A percentile compares a stretch with the other conserved stretches of the same genome.
Evolutionary conservation across 2,329 filamentous ascomycete species (phyloP).

Genomic region (Pestalotiopsis sp.): DNA sequence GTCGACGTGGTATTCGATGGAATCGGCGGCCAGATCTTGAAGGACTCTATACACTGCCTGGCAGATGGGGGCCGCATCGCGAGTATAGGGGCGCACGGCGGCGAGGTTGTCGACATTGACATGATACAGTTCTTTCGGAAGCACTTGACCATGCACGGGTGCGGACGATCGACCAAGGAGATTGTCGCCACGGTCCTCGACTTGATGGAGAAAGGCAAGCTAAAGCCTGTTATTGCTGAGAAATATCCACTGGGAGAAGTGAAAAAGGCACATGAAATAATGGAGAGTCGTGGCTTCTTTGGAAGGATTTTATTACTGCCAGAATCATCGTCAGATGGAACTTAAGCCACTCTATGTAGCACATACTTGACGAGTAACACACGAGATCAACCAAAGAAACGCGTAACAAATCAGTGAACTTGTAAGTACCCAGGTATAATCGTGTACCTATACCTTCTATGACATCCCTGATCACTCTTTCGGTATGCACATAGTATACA

Average conservation of each 20-base stretch:
- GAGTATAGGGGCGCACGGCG: constrained; percentile 6
- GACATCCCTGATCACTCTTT: not conserved
- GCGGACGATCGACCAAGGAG: constrained; percentile 12
- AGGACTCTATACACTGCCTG: constrained; percentile 1
- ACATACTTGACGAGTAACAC: not conserved
- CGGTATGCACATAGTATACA: not conserved
- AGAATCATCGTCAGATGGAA: not conserved
- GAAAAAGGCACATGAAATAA: not conserved
- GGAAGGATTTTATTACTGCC: constrained; percentile 5
- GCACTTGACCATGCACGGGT: constrained; percentile 10
- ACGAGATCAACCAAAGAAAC: not conserved
- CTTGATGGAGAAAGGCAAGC: constrained; percentile 4
- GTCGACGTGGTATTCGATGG: constrained; percentile 11
- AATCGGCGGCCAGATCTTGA: constrained; percentile 2
- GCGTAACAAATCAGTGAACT: not conserved
- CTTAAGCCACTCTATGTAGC: not conserved
- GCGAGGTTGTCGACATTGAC: constrained; percentile 10
- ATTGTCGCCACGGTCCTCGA: constrained; percentile 1
- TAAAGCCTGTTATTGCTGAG: not conserved
- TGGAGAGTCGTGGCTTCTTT: constrained; percentile 7
- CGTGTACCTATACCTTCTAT: not conserved
- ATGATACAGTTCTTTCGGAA: constrained; percentile 13
- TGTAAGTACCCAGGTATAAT: not conserved
- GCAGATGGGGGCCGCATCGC: constrained; percentile 7
- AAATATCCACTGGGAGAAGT: not conserved